A percentile compares a stretch with the other conserved stretches of the same genome.
These are phyloP conservation scores for Tribonema minus DNA, from an alignment of 108 stramenopile species.

Conservation along the genomic window DNA sequence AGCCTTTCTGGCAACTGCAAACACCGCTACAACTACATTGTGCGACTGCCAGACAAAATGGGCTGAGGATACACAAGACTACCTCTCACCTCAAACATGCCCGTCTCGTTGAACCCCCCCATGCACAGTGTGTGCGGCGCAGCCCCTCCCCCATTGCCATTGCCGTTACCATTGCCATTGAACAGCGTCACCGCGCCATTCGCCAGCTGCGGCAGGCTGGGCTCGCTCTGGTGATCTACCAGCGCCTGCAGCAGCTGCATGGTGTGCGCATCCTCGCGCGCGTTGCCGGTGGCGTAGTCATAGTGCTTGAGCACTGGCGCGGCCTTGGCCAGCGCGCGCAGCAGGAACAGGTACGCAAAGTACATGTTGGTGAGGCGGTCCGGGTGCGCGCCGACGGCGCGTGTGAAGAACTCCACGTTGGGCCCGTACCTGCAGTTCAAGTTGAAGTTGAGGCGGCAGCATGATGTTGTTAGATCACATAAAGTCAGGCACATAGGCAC, in stretches of 20 bases:
- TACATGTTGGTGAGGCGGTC: constrained; percentile 84
- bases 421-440: constrained; percentile 27
- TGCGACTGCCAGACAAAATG: too few species aligned
- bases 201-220: neutral
- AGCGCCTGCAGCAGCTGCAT: constrained; percentile 27
- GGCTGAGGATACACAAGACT: too few species aligned
- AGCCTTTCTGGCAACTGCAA: too few species aligned
- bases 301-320: constrained; percentile 53
- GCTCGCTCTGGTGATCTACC: constrained; percentile 6
- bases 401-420: constrained; percentile 32
- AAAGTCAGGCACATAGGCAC: too few species aligned
- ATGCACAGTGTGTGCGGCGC: constrained; percentile 12
- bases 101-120: constrained; percentile 47
- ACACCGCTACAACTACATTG: too few species aligned
- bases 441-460: too few species aligned
- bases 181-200: neutral
- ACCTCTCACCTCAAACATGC: constrained; percentile 38
- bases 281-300: constrained; percentile 50
- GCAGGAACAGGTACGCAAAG: constrained; percentile 82
- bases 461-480: too few species aligned
- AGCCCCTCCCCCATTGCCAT: too few species aligned
- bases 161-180: neutral
- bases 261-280: constrained; percentile 28
- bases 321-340: constrained; percentile 73
- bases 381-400: constrained; percentile 62